Conservation (phyloP, 2,329 filamentous ascomycete genomes). For the Colletotrichum godetiae region DNA sequence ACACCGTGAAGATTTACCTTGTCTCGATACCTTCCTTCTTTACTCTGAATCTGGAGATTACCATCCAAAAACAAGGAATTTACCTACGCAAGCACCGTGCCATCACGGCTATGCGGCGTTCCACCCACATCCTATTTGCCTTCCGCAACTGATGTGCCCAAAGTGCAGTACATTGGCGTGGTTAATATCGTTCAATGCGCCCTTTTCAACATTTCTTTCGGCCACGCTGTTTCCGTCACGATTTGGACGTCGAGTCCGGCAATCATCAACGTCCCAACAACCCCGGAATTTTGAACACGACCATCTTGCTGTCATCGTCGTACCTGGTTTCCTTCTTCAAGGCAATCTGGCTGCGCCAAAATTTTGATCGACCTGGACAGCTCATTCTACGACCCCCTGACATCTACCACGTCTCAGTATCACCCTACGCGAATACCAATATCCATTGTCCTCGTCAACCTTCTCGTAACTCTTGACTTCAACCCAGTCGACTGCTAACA, state of each 20-base stretch:
- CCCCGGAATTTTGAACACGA: background rate
- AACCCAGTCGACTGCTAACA: background rate
- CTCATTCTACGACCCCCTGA: background rate
- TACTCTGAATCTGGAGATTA: background rate
- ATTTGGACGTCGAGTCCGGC: background rate
- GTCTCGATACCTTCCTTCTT: background rate
- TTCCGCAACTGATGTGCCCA: background rate
- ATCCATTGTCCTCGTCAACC: background rate
- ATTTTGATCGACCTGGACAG: background rate
- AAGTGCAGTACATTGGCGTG: background rate
- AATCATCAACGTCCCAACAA: background rate
- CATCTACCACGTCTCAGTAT: background rate
- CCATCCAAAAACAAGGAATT: background rate
- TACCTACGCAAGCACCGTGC: background rate
- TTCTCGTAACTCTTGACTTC: background rate
- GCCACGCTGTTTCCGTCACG: too few species aligned
- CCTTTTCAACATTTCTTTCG: background rate
- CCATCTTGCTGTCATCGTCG: background rate
- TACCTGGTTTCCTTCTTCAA: background rate
- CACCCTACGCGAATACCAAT: background rate
- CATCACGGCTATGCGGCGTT: background rate
- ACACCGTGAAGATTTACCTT: background rate
- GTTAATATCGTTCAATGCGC: background rate
- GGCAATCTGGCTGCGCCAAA: background rate
- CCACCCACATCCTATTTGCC: background rate